A percentile compares a stretch with the other conserved stretches of the same genome.
Conservation (phyloP, 768 basidiomycete genomes). For the Brasilioporus rufonigricans region DNA sequence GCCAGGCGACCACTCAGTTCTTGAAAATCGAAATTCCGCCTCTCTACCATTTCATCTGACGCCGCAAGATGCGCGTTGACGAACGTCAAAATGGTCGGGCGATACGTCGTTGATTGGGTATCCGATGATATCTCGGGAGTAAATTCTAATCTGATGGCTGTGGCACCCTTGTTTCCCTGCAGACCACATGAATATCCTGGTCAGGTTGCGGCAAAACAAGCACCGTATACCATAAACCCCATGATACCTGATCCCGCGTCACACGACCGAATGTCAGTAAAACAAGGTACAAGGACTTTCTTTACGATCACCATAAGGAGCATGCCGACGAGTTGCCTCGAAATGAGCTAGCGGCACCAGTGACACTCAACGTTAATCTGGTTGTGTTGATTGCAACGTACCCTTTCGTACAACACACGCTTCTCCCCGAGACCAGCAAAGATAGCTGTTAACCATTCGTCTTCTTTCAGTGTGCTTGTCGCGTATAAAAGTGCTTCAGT, state of each 20-base stretch:
- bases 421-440: conserved; percentile 73
- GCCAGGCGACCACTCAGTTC: conserved; percentile 59
- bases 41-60: conserved; percentile 75
- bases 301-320: conserved; percentile 68
- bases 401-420: conserved; percentile 64
- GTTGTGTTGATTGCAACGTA: conserved; percentile 18
- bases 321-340: conserved; percentile 83
- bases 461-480: conserved; percentile 58
- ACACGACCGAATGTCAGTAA: conserved; percentile 50
- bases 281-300: conserved; percentile 46
- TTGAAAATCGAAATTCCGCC: conserved; percentile 70
- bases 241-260: conserved; percentile 72
- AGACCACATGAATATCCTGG: neutral
- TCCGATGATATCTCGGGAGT: conserved; percentile 37
- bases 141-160: conserved; percentile 61
- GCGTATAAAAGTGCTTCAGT: conserved; percentile 76
- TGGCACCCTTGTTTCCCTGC: conserved; percentile 84
- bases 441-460: conserved; percentile 65
- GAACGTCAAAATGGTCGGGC: conserved; percentile 59
- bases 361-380: neutral
- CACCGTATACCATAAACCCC: conserved; percentile 63
- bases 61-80: conserved; percentile 84
- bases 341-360: conserved; percentile 49
- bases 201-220: neutral
- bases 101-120: conserved; percentile 20